phyloP scores from a whole-genome alignment of 192 early-diverging fungal genomes.

The Backusella australiensis region DNA sequence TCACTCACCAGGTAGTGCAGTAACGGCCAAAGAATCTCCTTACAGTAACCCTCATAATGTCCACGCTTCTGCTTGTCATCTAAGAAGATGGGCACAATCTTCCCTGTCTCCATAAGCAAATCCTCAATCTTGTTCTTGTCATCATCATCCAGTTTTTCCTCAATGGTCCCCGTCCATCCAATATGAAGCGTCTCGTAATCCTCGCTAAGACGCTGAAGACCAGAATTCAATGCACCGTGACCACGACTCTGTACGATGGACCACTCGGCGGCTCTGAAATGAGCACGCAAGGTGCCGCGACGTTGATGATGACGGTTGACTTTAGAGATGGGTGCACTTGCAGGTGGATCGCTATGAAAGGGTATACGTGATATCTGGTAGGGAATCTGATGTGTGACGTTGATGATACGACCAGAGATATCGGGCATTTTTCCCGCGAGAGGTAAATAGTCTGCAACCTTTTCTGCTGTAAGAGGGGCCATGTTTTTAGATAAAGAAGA shows the following conservation, averaged over 20 bases:
- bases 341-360: background rate
- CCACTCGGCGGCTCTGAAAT: conserved; percentile 23
- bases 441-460: conserved; percentile 24
- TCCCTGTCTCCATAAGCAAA: conserved; percentile 53
- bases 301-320: conserved; percentile 13
- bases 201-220: conserved; percentile 66
- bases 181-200: conserved; percentile 64
- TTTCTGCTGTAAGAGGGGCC: conserved; percentile 23
- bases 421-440: conserved; percentile 18
- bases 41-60: conserved; percentile 99
- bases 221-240: conserved; percentile 88
- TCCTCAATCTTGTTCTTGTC: conserved; percentile 57
- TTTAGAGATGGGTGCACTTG: conserved; percentile 10
- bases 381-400: conserved; percentile 35
- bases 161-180: conserved; percentile 69
- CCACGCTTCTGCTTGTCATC: conserved; percentile 62
- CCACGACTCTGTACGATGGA: conserved; percentile 53
- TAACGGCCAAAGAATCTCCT: conserved; percentile 92
- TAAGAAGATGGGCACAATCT: conserved; percentile 79
- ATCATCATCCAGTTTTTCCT: conserved; percentile 47
- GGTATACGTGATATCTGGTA: conserved; percentile 19
- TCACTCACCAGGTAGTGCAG: conserved; percentile 88
- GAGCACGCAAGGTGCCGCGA: background rate
- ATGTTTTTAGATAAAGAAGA: background rate
- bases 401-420: conserved; percentile 28